A percentile compares a stretch with the other conserved stretches of the same genome.
Evolutionary conservation across 2,329 filamentous ascomycete genomes (phyloP).

Genomic region (Penicillium paneum): DNA sequence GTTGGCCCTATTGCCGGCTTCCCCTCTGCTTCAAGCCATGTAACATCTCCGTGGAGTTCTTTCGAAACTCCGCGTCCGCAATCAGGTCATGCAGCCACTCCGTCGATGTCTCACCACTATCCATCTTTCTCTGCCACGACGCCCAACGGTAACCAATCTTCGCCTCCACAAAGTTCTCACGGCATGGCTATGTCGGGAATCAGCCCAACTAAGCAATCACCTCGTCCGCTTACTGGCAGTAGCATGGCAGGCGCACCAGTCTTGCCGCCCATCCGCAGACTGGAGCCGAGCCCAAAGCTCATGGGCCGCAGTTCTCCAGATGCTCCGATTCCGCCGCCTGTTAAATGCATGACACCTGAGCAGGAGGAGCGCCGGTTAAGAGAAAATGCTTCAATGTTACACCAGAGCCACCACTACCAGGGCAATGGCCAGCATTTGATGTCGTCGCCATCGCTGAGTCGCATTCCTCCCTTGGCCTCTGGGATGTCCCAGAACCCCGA

Average conservation of each 20-base stretch:
- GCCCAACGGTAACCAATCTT: conserved; percentile 33
- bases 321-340: conserved; percentile 41
- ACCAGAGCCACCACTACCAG: conserved; percentile 16
- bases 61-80: conserved; percentile 32
- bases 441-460: conserved; percentile 35
- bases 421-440: conserved; percentile 28
- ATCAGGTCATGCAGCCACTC: conserved; percentile 27
- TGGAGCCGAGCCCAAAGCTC: conserved; percentile 45
- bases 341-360: conserved; percentile 45
- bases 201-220: conserved; percentile 47
- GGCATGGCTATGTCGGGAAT: conserved; percentile 42
- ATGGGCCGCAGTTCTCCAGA: conserved; percentile 45
- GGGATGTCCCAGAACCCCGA: conserved; percentile 26
- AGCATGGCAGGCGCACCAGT: conserved; percentile 35
- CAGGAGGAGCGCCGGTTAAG: conserved; percentile 41
- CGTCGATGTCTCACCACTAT: conserved; percentile 31
- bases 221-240: conserved; percentile 37
- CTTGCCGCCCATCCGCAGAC: conserved; percentile 40
- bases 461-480: conserved; percentile 32
- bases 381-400: conserved; percentile 34
- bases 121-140: conserved; percentile 34
- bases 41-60: conserved; percentile 32
- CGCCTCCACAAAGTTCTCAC: conserved; percentile 38
- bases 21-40: conserved; percentile 33
- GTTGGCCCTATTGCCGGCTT: conserved; percentile 46